Base-by-base conservation (phyloP, 306 rosid species). In the Sophora flavescens region DNA sequence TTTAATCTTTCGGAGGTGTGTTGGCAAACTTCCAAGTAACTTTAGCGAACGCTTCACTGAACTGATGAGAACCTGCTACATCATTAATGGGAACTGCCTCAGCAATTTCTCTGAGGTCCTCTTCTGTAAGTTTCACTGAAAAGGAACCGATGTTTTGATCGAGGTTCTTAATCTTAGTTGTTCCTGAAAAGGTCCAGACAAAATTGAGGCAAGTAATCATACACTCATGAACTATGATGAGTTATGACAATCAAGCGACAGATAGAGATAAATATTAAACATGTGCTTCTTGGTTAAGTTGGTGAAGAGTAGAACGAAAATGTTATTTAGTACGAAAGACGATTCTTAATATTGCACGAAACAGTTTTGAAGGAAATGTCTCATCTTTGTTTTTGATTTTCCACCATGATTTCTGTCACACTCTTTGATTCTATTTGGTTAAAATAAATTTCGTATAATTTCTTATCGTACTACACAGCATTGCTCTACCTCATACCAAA, bases 81-180 rank as follows among this genome's bases (percentile, higher is more conserved):
- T 88, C 87, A 16, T 81, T 72, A 10, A 76, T 33, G 0, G 89
- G 93, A 15, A 85, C 86, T 1, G 88, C 86, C 57, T 80, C 84
- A 9, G 80, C 84, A 70, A 88, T 68, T 72, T 88, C n/a, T n/a
- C 17, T 84, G 35, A 86, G 41, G 35, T 86, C 86, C 3, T 77
- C 72, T 63, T 87, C 84, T n/a, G 44, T 22, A 1, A 93, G 81
- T 78, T 85, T 86, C 50, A 90, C 70, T 35, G 22, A 56, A 74
- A 93, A 11, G 13, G 92, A 83, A 61, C 90, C 89, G 5, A 90
- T 30, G 78, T 93, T 93, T 56, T 58, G 47, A 64, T 87, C 88
- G 67, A 93, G 63, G 62, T 93, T 90, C 85, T 87, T 88, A 10
- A 76, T 74, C 81, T 88, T 90, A 4, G 93, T 88, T 56, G 97